phyloP scores from a whole-genome alignment of 116 monocot genomes.

The Trichopus zeylanicus region DNA sequence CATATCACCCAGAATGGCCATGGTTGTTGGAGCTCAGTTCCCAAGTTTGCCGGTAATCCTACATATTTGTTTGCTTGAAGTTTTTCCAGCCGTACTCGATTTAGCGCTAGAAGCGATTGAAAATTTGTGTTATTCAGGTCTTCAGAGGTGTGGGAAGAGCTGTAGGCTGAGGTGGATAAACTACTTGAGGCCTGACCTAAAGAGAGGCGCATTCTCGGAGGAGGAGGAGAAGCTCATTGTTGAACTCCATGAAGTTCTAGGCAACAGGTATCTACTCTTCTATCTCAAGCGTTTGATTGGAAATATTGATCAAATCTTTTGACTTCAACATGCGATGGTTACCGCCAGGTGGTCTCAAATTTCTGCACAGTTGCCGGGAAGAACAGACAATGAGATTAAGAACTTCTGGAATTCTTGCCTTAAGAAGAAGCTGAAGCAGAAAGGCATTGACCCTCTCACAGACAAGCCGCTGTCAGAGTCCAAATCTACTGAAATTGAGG shows the following conservation, averaged over 20 bases:
- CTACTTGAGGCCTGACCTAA: too few species aligned
- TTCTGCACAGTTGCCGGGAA: constrained; percentile 71
- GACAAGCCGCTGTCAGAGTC: constrained; percentile 49
- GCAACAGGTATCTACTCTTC: constrained; percentile 53
- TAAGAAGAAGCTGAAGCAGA: constrained; percentile 88
- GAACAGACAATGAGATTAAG: too few species aligned
- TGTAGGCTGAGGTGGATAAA: too few species aligned
- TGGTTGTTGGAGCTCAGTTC: constrained; percentile 91
- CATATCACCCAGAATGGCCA: constrained; percentile 76
- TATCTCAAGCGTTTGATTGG: too few species aligned
- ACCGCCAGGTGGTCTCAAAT: constrained; percentile 96
- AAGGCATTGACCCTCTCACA: constrained; percentile 72
- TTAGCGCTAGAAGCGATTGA: too few species aligned
- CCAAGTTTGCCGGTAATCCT: constrained; percentile 61
- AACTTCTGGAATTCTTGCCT: constrained; percentile 85
- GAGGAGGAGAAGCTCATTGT: constrained; percentile 78
- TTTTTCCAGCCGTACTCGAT: too few species aligned
- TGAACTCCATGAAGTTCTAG: constrained; percentile 71
- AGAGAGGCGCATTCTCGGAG: too few species aligned
- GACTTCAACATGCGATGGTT: too few species aligned
- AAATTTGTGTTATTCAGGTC: constrained; percentile 44
- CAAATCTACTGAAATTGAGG: constrained; percentile 3
- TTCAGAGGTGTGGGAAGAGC: constrained; percentile 92
- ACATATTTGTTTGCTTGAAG: too few species aligned
- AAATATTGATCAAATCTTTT: too few species aligned